phyloP scores from a whole-genome alignment of 306 rosid species.

The Prunus mongolica region DNA sequence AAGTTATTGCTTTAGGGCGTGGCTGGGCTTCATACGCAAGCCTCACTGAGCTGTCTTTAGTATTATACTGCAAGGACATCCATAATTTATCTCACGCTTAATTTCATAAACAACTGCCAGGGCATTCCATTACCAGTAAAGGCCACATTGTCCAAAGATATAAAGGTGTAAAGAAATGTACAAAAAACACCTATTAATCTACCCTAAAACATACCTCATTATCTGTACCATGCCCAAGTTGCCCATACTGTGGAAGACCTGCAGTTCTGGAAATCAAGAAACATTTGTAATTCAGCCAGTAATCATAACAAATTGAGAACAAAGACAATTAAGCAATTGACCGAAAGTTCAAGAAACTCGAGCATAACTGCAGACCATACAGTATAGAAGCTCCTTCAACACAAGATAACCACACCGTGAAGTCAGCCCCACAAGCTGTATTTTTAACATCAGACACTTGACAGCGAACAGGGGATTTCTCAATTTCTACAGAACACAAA shows the following conservation, averaged over 20 bases:
- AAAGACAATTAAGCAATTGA: background rate
- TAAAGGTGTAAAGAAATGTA: background rate
- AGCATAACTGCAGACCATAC: conserved; percentile 60
- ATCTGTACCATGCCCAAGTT: conserved; percentile 98
- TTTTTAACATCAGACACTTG: conserved; percentile 71
- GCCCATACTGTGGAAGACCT: conserved; percentile 94
- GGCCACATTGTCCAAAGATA: background rate
- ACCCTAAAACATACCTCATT: conserved; percentile 65
- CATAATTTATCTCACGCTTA: background rate
- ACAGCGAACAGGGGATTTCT: conserved; percentile 83
- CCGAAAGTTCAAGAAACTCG: conserved; percentile 11
- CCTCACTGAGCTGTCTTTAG: conserved; percentile 90
- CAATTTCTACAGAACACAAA: conserved; percentile 54
- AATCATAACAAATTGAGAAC: conserved; percentile 2
- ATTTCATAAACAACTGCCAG: background rate
- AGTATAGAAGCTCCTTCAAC: conserved; percentile 90
- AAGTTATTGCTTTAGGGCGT: conserved; percentile 77
- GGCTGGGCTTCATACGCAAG: conserved; percentile 98
- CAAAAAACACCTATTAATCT: conserved; percentile 2
- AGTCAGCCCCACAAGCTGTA: conserved; percentile 83
- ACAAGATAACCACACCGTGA: conserved; percentile 86
- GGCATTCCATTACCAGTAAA: background rate
- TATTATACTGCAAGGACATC: conserved; percentile 68
- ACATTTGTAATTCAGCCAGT: conserved; percentile 16
- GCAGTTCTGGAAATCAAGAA: conserved; percentile 63